Percentiles rank a stretch among this genome's conserved stretches.
Evolutionary conservation across 169 alveolate species (phyloP).

Genomic region (Theileria orientalis): DNA sequence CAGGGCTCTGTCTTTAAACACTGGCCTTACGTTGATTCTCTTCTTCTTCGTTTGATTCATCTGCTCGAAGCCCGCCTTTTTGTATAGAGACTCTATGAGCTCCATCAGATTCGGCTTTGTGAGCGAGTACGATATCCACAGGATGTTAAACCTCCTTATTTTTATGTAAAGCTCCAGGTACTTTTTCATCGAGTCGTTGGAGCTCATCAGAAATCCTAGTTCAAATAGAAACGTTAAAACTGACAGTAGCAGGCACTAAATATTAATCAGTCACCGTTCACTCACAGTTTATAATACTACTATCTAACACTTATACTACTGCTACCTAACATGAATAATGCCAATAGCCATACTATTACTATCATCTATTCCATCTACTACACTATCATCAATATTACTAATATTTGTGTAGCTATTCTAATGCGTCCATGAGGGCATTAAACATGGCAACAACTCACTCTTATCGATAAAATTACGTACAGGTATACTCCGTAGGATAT

Average conservation of each 20-base stretch:
- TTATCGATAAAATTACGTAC: constrained; percentile 43
- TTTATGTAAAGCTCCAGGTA: constrained; percentile 48
- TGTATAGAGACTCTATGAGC: constrained; percentile 7
- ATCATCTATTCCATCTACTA: no score
- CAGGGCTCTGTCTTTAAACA: constrained; percentile 1
- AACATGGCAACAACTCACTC: constrained; percentile 25
- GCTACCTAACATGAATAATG: no score
- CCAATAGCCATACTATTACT: no score
- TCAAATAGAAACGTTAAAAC: constrained; percentile 52
- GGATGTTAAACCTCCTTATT: constrained; percentile 55
- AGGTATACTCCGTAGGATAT: constrained; percentile 55
- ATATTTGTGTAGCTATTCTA: no score
- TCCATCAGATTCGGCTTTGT: constrained; percentile 41
- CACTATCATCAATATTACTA: no score
- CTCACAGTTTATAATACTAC: no score
- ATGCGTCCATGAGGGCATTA: no score
- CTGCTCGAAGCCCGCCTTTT: constrained; percentile 10
- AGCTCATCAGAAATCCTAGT: constrained; percentile 47
- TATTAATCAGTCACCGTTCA: not conserved
- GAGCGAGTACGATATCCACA: constrained; percentile 50
- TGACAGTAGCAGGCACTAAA: constrained; percentile 41
- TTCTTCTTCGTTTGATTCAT: not conserved
- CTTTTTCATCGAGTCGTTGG: constrained; percentile 58
- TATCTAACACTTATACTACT: no score
- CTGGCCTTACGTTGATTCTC: not conserved